Evolutionary conservation across 2,329 filamentous ascomycete species (phyloP), one percentile per base, ranked within the genome.

Genomic region (Aureobasidium subglaciale): DNA sequence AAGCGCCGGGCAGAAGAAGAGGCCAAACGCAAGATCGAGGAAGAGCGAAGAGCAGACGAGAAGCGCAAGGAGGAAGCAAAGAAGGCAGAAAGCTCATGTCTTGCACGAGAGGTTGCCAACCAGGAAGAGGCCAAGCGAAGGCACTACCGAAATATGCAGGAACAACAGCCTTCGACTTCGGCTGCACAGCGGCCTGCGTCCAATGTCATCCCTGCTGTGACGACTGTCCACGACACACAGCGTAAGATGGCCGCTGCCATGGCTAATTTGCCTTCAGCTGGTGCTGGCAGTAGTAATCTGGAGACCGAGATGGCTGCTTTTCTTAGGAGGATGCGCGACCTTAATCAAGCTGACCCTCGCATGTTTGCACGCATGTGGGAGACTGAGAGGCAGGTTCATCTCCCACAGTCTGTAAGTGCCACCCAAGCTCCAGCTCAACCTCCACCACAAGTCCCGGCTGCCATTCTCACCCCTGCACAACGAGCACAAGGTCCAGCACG

Each of bases 311-410:
- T 82, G 66, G 74, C 76, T 56, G 69, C 70, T 2, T 76, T 82
- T 73, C 78, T 82, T 66, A 73, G 78, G 32, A 80, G 78, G 61
- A 82, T 83, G 78, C 71, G 78, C 35, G 75, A 81, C 58, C 75
- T 80, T 57, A 80, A 81, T 58, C 67, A 68, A 24, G 76, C 77
- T 61, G 78, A 83, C 60, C 81, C 81, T 3, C 67, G 69, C 10
- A 70, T 81, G 56, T 75, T 83, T 49, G 75, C 78, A 22, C 74
- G 60, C 50, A 73, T 83, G 8, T 82, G 79, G 79, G 78, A 81
- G 55, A 68, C 80, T 70, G 72, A 82, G 71, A 63, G 75, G 38
- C 65, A 67, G 50, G 62, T 67, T 13, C 73, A 74, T 56, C 55
- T 60, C 7, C 37, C 22, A 4, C 27, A 27, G 16, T 24, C 29